Evolutionary conservation across 1,284 basidiomycete species (phyloP).

Genomic region (Coniophora puteana): DNA sequence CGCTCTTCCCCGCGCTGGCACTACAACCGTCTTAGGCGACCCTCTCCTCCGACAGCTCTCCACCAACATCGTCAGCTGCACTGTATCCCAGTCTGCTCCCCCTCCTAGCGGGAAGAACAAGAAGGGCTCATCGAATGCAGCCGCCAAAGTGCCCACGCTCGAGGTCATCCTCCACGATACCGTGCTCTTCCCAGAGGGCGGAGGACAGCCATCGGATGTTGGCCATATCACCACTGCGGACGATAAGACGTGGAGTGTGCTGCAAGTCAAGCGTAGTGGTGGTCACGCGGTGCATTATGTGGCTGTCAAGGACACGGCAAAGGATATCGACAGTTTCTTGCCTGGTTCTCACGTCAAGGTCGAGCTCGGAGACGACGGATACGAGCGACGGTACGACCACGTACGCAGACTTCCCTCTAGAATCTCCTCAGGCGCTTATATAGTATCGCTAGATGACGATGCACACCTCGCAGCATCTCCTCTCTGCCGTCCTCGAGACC

Average conservation of each 20-base stretch:
- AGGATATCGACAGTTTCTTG: slow-evolving; percentile 42
- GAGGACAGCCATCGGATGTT: slow-evolving; percentile 82
- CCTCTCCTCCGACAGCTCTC: slow-evolving; percentile 55
- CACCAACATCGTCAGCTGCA: slow-evolving; percentile 50
- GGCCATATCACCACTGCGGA: slow-evolving; percentile 51
- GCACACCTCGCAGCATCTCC: slow-evolving; percentile 81
- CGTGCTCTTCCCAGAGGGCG: slow-evolving; percentile 87
- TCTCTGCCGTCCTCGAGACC: slow-evolving; percentile 78
- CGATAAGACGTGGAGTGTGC: slow-evolving; percentile 54
- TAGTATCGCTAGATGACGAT: slow-evolving; percentile 61
- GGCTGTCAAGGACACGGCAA: slow-evolving; percentile 38
- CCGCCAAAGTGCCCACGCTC: slow-evolving; percentile 46
- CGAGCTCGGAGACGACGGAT: slow-evolving; percentile 58
- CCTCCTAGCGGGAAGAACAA: slow-evolving; percentile 38
- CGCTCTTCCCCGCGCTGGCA: slow-evolving; percentile 9
- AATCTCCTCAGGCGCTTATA: slow-evolving; percentile 2
- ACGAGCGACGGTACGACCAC: slow-evolving; percentile 74
- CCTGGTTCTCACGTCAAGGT: slow-evolving; percentile 55
- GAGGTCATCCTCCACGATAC: slow-evolving; percentile 78
- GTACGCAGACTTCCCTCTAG: slow-evolving; percentile 37
- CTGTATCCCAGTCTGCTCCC: slow-evolving; percentile 38
- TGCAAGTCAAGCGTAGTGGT: slow-evolving; percentile 68
- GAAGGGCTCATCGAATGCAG: slow-evolving; percentile 35
- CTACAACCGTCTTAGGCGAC: slow-evolving; percentile 44
- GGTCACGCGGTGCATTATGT: slow-evolving; percentile 81